These are phyloP conservation scores for Psilocybe cubensis DNA, from an alignment of 768 basidiomycete genomes.

Conservation along the genomic window DNA sequence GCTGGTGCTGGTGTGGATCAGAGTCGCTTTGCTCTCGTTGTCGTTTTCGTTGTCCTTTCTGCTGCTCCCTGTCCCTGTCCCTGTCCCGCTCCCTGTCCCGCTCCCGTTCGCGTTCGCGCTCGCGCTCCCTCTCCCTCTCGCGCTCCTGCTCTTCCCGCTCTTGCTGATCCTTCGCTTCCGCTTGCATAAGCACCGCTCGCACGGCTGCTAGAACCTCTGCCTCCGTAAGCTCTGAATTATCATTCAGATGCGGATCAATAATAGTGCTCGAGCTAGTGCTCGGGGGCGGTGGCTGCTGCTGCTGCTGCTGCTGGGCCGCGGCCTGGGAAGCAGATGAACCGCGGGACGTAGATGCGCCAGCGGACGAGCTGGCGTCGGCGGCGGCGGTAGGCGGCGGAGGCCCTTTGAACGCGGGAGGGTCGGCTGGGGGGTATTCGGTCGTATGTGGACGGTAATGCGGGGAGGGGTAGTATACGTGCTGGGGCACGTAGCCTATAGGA, in stretches of 20 bases:
- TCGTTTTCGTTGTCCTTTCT: neutral
- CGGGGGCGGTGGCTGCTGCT: neutral
- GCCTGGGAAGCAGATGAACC: conserved; percentile 6
- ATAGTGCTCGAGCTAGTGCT: neutral
- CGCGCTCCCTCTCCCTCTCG: too few species aligned
- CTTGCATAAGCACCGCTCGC: conserved; percentile 26
- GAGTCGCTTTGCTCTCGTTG: neutral
- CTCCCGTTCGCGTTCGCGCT: too few species aligned
- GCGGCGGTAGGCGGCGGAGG: conserved; percentile 18
- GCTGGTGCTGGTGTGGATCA: neutral
- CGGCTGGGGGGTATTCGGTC: conserved; percentile 16
- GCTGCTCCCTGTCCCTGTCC: neutral
- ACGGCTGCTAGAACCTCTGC: conserved; percentile 29
- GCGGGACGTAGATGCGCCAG: conserved; percentile 6
- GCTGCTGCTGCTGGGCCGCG: neutral
- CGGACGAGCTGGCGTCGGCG: neutral
- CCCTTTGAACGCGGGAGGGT: conserved; percentile 24
- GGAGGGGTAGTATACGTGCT: conserved; percentile 40
- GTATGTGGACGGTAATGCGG: conserved; percentile 54
- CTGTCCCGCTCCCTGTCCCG: too few species aligned
- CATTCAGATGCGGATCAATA: conserved; percentile 17
- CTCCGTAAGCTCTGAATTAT: conserved; percentile 21
- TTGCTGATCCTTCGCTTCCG: conserved; percentile 18
- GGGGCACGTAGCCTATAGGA: conserved; percentile 38
- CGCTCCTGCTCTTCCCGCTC: conserved; percentile 13